Percentiles rank a stretch among this genome's conserved stretches.
phyloP scores from a whole-genome alignment of 2,329 filamentous ascomycete genomes.

The Sclerotinia minor region DNA sequence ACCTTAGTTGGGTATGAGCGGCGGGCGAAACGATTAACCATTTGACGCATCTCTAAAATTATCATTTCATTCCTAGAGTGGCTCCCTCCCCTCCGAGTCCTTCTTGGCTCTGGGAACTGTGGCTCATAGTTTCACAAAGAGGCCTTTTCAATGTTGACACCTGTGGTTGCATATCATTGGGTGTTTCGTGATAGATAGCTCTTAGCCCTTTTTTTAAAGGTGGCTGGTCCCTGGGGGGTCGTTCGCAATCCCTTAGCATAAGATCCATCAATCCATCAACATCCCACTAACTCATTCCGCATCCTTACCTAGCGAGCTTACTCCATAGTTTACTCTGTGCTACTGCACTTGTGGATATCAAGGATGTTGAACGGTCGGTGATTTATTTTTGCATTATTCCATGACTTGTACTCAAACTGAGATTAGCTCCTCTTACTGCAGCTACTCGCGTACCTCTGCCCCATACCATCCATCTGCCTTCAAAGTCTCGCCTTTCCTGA shows the following conservation, averaged over 20 bases:
- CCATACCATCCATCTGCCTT: slow-evolving; percentile 18
- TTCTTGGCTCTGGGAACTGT: slow-evolving; percentile 6
- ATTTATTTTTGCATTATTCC: slow-evolving; percentile 22
- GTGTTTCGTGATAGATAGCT: slow-evolving; percentile 9
- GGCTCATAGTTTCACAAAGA: slow-evolving; percentile 24
- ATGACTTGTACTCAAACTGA: slow-evolving; percentile 6
- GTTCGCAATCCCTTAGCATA: slow-evolving; percentile 12
- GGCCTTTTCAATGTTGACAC: background rate
- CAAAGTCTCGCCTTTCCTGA: slow-evolving; percentile 15
- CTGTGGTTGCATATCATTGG: slow-evolving; percentile 19
- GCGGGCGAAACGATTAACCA: slow-evolving; percentile 15
- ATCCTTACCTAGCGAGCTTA: background rate
- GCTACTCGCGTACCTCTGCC: slow-evolving; percentile 10
- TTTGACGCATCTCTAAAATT: slow-evolving; percentile 18
- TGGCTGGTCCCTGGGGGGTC: slow-evolving; percentile 16
- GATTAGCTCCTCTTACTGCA: background rate
- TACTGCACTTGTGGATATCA: background rate
- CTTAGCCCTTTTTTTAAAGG: background rate
- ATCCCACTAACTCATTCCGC: background rate
- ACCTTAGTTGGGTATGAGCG: background rate
- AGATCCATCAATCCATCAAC: background rate
- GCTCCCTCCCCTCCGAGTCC: background rate
- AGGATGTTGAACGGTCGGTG: slow-evolving; percentile 17
- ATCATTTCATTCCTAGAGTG: slow-evolving; percentile 5
- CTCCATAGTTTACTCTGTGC: background rate